Base-by-base conservation (phyloP, 371 early-diverging fungal genomes). In the Zancudomyces culisetae region DNA sequence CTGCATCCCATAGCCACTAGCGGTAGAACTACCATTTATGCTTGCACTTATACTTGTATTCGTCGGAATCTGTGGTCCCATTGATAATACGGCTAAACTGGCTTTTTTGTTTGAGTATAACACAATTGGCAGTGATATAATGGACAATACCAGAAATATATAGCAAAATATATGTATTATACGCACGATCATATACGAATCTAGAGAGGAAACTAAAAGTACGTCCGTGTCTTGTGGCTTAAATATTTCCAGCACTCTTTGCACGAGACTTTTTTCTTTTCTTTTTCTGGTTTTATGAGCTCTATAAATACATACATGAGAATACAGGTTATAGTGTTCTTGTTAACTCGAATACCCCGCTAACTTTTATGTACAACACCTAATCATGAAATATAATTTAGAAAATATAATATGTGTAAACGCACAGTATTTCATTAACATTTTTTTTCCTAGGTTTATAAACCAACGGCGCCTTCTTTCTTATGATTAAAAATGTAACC, bases 181-280 rank as follows among this genome's bases (percentile, higher is more conserved):
- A 30, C 77, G 73, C n/a, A 84, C 56, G 27, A 81, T 80, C 81
- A 86, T 80, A 63, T 74, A 85, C 12, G 79, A 70, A 61, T 86
- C 87, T 42, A 86, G 71, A 1, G 35, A 35, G 6, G 15, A 10
- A 15, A 10, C 15, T 35, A 10, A 10, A 10, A 35, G 35, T 15
- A 35, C 35, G 15, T 35, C 35, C 35, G 35, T 35, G 35, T 35
- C 35, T 35, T 15, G 6, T 6, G 6, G 10, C 15, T 6, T 35
- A 35, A 35, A 35, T 10, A 15, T 35, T 15, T 15, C 35, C 15
- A 35, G 15, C 35, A 6, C 6, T 6, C 6, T 10, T 35, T 10
- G 35, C 35, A 35, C 35, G 10, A 6, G 10, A 10, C 35, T 35
- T 35, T 35, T 35, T 6, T 10, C 10, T 6, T 15, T 35, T 15